These are phyloP conservation scores for Pleurotus salmoneostramineus DNA, from an alignment of 768 basidiomycete species.

Conservation along the genomic window DNA sequence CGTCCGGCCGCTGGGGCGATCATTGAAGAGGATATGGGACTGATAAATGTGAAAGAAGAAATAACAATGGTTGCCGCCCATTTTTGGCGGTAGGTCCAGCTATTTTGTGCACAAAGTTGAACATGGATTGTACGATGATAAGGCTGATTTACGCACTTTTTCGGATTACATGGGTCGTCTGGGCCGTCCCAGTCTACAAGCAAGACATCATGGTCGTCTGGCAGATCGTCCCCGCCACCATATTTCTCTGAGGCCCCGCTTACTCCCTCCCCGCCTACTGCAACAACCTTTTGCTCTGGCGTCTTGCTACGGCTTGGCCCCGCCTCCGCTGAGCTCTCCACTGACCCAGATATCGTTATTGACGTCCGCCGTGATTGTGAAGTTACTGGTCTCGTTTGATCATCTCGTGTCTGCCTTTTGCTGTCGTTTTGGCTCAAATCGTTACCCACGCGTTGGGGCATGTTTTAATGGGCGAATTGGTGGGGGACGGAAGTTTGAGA, in stretches of 20 bases:
- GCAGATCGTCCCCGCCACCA: neutral
- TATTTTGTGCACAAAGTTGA: slow-evolving; percentile 14
- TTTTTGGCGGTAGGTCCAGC: slow-evolving; percentile 56
- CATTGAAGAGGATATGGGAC: slow-evolving; percentile 70
- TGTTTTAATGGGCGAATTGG: neutral
- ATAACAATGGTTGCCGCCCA: slow-evolving; percentile 63
- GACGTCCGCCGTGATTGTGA: neutral
- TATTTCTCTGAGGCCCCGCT: neutral
- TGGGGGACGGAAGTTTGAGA: neutral
- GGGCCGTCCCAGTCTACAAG: slow-evolving; percentile 36
- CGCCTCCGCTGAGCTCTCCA: neutral
- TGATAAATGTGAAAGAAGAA: slow-evolving; percentile 65
- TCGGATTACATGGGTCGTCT: slow-evolving; percentile 30
- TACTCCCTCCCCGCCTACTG: too few species aligned
- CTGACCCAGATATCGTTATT: neutral
- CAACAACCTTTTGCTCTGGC: neutral
- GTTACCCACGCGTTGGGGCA: neutral
- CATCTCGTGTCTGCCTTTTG: neutral
- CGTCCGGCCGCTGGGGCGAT: slow-evolving; percentile 58
- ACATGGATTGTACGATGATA: neutral
- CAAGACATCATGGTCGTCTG: neutral
- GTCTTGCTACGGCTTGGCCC: neutral
- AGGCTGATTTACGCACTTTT: slow-evolving; percentile 22
- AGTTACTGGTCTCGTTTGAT: neutral
- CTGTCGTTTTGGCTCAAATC: neutral